These are phyloP conservation scores for Aschersonia sp. DNA, from an alignment of 2,329 filamentous ascomycete genomes.

Conservation along the genomic window DNA sequence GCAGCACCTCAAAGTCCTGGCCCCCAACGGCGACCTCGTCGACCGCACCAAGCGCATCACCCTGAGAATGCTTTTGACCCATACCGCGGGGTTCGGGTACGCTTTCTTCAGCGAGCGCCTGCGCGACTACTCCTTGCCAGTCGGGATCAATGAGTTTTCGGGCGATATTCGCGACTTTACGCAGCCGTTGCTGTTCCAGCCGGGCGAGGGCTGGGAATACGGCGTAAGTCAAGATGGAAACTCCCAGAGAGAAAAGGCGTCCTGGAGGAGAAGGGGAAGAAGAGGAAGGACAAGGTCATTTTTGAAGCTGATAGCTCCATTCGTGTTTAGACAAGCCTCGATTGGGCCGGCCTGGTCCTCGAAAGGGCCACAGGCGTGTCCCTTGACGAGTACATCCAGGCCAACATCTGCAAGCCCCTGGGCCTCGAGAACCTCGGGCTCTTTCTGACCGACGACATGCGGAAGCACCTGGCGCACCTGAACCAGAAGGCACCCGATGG, in stretches of 20 bases:
- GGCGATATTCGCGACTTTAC: constrained; percentile 35
- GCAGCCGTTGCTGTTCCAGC: constrained; percentile 45
- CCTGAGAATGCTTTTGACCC: constrained; percentile 40
- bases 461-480: constrained; percentile 40
- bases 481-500: constrained; percentile 33
- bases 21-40: constrained; percentile 20
- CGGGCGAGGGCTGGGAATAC: constrained; percentile 47
- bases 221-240: constrained; percentile 23
- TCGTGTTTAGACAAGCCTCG: constrained; percentile 27
- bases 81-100: constrained; percentile 44
- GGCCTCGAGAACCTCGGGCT: constrained; percentile 36
- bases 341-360: constrained; percentile 38
- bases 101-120: constrained; percentile 36
- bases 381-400: constrained; percentile 33
- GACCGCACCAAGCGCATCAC: constrained; percentile 36
- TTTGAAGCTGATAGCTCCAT: not conserved
- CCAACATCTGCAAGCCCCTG: constrained; percentile 31
- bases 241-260: no score
- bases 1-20: constrained; percentile 28
- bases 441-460: constrained; percentile 40
- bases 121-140: constrained; percentile 29
- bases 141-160: constrained; percentile 42
- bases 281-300: not conserved
- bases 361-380: constrained; percentile 26
- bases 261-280: not conserved